Base-by-base conservation (phyloP, 306 rosid genomes). In the Gastrolobium villosum region DNA sequence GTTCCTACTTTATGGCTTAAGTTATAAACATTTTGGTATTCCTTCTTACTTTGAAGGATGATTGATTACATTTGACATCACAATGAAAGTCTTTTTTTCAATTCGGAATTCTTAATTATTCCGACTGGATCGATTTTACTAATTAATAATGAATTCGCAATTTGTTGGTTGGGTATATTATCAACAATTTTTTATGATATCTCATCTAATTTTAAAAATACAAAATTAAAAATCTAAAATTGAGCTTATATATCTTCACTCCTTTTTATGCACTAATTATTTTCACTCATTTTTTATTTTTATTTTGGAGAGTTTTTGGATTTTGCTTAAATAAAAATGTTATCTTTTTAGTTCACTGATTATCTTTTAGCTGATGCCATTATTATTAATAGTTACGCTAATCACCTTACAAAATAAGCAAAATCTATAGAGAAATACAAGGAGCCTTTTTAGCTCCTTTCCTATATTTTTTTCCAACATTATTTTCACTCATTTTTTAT, bases 31-130 rank as follows among this genome's bases (percentile, higher is more conserved):
- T 37, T 46, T 62, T 48, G 30, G 76, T 77, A 65, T 45, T 65
- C 56, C 4, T 57, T 40, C 35, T 31, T 68, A 35, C 48, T 20
- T 59, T 56, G 35, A 72, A 79, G 68, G 55, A 78, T 79, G 60
- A 45, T 7, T 79, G 60, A 45, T 7, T 5, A 6, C 40, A 72
- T 40, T 74, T 70, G 67, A 46, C 71, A 28, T 10, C 30, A 15
- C 72, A 65, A 55, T 48, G 49, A 71, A 77, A 82, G 26, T 20
- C 26, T 20, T 20, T 20, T 20, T 20, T 20, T 20, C 26, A 20
- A 20, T 20, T 20, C 26, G 26, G 26, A 20, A 20, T 20, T 20
- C 26, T 20, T 20, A 20, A 20, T 20, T 20, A 20, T 20, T 20
- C 26, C 26, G 26, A 20, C 26, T 20, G 26, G 26, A 20, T 20